A percentile compares a stretch with the other conserved stretches of the same genome.
These are phyloP conservation scores for Sporothrix globosa DNA, from an alignment of 2,329 filamentous ascomycete species.

Conservation along the genomic window DNA sequence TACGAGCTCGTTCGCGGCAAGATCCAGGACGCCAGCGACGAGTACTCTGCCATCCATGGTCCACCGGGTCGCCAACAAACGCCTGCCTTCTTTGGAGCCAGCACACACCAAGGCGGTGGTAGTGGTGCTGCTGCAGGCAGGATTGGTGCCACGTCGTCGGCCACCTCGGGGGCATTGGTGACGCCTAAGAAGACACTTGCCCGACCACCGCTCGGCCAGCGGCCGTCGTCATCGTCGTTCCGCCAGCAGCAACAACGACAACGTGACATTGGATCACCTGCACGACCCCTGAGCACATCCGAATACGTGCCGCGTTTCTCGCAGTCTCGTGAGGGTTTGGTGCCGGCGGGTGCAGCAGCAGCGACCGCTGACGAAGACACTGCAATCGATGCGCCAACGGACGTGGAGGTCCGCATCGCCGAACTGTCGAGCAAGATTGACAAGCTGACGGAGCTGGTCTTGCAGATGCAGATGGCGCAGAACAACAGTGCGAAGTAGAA, in stretches of 20 bases:
- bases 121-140: not conserved
- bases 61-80: constrained; percentile 45
- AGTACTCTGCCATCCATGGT: constrained; percentile 55
- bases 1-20: constrained; percentile 61
- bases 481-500: not conserved
- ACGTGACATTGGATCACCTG: not conserved
- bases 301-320: constrained; percentile 27
- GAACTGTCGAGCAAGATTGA: constrained; percentile 63
- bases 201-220: constrained; percentile 26
- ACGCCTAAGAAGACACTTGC: constrained; percentile 30
- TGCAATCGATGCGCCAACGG: constrained; percentile 35
- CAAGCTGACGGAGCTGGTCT: constrained; percentile 57
- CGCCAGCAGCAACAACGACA: constrained; percentile 21
- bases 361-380: constrained; percentile 34
- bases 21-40: constrained; percentile 44
- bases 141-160: not conserved
- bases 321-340: constrained; percentile 14
- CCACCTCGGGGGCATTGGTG: not conserved
- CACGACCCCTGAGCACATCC: constrained; percentile 31
- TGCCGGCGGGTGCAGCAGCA: not conserved
- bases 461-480: constrained; percentile 46
- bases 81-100: not conserved
- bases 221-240: constrained; percentile 27
- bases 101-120: not conserved
- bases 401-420: constrained; percentile 50